Evolutionary conservation across 805 yeast genomes (phyloP), one percentile per base, ranked within the genome.

Genomic region (Wickerhamomyces hampshirensis): DNA sequence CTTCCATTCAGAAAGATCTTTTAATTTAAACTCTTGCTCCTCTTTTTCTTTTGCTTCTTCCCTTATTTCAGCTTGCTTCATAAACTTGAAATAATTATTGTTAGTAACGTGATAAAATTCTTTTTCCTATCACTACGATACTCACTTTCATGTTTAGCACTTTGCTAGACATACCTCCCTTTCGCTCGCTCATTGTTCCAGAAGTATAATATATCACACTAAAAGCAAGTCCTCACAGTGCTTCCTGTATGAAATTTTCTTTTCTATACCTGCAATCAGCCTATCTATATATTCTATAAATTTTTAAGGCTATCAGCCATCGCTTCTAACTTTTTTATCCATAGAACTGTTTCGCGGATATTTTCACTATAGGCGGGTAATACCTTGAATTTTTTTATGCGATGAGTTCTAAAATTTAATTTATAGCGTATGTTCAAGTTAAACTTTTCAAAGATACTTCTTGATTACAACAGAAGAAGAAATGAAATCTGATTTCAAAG

Each of bases 401-500:
- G 50, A 44, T 48, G 51, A 44, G 51, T 41, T 39, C 11, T 21
- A 33, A 24, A 27, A 13, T 18, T 17, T 30, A 29, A 18, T 17
- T 31, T 6, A n/a, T 8, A 31, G 30, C n/a, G n/a, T n/a, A n/a
- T n/a, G n/a, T n/a, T n/a, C n/a, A n/a, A n/a, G n/a, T n/a, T n/a
- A n/a, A n/a, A n/a, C n/a, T n/a, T n/a, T n/a, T n/a, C n/a, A n/a
- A n/a, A n/a, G n/a, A n/a, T n/a, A n/a, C n/a, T n/a, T n/a, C n/a
- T n/a, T n/a, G n/a, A n/a, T n/a, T n/a, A n/a, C n/a, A n/a, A n/a
- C n/a, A n/a, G n/a, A n/a, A n/a, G n/a, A n/a, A n/a, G n/a, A 32
- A 34, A 86, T 87, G 95, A 85, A 80, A 65, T 80, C 95, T n/a
- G 94, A 86, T 63, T 87, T 82, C 58, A 66, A 44, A 26, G 48